Base-by-base conservation (phyloP, 345 rosid species). In the Arabidopsis arenosa region DNA sequence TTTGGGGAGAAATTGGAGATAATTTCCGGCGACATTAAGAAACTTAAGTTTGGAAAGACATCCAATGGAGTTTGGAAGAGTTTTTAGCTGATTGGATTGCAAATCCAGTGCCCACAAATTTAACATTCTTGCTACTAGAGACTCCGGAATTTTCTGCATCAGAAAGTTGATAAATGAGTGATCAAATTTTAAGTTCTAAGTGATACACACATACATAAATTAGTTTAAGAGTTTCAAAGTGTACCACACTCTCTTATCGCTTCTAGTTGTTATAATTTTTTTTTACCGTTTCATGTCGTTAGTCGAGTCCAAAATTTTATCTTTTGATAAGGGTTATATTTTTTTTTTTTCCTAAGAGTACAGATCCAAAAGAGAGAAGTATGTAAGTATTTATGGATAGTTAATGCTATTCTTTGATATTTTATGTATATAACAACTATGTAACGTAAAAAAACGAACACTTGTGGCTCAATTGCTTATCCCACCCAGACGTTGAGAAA, bases 1-100 rank as follows among this genome's bases (percentile, higher is more conserved):
- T 77, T 82, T 92, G 12, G 98, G 97, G 15, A 91, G 82, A 63
- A 11, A 47, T 23, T 80, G 75, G 9, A 93, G 83, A 61, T 85
- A 80, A 62, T 93, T 93, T 61, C 94, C 94, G 0, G 98, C 86
- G 62, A 88, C 90, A 65, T 93, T 86, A 18, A 93, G 84, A 63
- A 83, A 35, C 80, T 93, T 93, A 66, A 93, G 96, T 84, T 90
- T 91, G 0, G 88, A 84, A 39, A 93, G 85, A 74, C 97, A 91
- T 1, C 97, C 97, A 4, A 91, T 81, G 11, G 98, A 93, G 67
- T 90, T 87, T 0, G 97, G 98, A 7, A 93, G 86, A 32, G 80
- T 66, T 75, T 84, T 85, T 0, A 91, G 88, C 75, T 88, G 93
- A 64, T 93, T 93, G 0, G 98, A 93, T 80, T 85, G 96, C 53